Evolutionary conservation across 176 grass and related monocot species (phyloP), one percentile per base, ranked within the genome.

Genomic region (Phragmites australis): DNA sequence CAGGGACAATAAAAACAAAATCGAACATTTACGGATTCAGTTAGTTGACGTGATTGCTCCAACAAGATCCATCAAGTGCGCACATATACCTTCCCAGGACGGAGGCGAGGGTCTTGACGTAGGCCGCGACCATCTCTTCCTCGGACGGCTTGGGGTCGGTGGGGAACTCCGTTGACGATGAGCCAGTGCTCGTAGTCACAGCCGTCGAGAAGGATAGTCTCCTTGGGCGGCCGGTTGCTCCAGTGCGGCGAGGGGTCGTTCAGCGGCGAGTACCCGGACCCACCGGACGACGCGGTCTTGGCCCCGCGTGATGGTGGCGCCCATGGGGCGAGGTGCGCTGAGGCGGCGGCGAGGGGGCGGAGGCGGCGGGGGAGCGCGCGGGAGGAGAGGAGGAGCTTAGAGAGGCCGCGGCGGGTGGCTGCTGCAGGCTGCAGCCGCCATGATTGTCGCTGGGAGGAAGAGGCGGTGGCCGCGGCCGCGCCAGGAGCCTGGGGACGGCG

Each of bases 181-280:
- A 97, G 89, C 94, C 94, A 97, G 88, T 97, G 92, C 87, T 93
- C 94, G 76, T 97, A 97, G 74, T 97, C 92, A 42, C 94, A 97
- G 30, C 94, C 94, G 51, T 98, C 95, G 32, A 98, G 90, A 17
- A 98, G 87, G 83, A 98, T 91, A 3, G 95, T 98, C 81, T 98
- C 95, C 50, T 98, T 98, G 26, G 92, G 95, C 15, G 92, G 88
- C 6, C 95, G 83, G 69, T 93, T 94, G 83, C 95, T 98, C 95
- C 95, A 94, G 92, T 93, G 93, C 23, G 95, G 95, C 26, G 95
- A 94, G 19, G 92, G 92, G 17, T 98, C 92, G 32, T 89, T 98
- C 9, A 94, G 89, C 31, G 92, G 86, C 3, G 92, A 85, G 46
- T 93, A 85, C 7, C 90, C 90, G 6, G 92, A 90, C 39, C 82